Percentiles rank a stretch among this genome's conserved stretches.
Conservation (phyloP, 2,329 filamentous ascomycete genomes). For the Sporothrix euskadiensis region DNA sequence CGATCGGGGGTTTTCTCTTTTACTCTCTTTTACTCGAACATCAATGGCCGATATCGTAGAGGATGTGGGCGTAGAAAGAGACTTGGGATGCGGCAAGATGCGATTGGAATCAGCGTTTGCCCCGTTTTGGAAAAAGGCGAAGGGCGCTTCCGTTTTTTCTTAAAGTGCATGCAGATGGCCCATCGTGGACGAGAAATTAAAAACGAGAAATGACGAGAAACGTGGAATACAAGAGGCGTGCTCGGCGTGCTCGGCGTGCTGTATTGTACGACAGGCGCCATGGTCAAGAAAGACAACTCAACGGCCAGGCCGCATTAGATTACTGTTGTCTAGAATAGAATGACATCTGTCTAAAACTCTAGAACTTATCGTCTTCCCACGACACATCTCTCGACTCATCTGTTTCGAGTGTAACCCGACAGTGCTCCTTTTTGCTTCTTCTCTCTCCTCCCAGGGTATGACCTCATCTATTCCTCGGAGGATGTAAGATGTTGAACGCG, state of each 20-base stretch:
- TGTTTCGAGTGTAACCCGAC: constrained; percentile 13
- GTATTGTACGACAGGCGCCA: neutral
- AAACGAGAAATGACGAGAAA: neutral
- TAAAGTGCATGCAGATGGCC: neutral
- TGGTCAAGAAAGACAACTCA: neutral
- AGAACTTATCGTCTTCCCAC: neutral
- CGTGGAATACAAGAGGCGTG: neutral
- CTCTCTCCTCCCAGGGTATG: neutral
- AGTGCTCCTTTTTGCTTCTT: neutral
- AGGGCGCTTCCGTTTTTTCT: neutral
- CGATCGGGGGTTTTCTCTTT: neutral
- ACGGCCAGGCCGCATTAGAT: neutral
- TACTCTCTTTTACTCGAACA: too few species aligned
- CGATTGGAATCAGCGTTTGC: constrained; percentile 3
- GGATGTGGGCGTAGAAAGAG: neutral
- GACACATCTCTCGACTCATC: neutral
- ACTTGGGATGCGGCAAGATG: neutral
- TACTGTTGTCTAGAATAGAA: neutral
- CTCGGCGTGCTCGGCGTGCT: neutral
- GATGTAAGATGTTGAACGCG: neutral
- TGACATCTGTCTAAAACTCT: neutral
- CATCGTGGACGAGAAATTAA: neutral
- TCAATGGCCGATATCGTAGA: neutral
- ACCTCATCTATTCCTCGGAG: neutral
- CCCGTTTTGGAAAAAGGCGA: neutral